These are phyloP conservation scores for Dacryopinax primogenitus DNA, from an alignment of 768 basidiomycete genomes.

Conservation along the genomic window DNA sequence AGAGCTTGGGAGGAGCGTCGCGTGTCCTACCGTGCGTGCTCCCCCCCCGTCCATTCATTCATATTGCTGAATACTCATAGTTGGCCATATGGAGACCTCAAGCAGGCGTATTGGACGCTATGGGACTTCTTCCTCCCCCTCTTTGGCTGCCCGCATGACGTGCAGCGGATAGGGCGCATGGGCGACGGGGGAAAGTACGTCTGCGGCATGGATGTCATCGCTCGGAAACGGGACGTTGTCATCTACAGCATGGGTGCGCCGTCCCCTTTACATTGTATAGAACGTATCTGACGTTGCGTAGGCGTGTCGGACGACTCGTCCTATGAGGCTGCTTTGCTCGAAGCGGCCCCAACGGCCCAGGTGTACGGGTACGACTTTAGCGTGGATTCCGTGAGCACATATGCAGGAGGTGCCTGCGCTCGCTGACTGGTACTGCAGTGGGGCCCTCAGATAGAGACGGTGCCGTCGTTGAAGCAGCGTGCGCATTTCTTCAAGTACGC, in stretches of 20 bases:
- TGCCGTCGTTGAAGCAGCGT: constrained; percentile 11
- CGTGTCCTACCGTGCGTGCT: not conserved
- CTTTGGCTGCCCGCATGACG: constrained; percentile 12
- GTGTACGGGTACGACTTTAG: constrained; percentile 17
- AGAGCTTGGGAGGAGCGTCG: not conserved
- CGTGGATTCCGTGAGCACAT: constrained; percentile 8
- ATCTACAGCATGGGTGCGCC: constrained; percentile 15
- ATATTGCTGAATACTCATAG: not conserved
- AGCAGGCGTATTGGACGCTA: not conserved
- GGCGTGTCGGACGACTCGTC: constrained; percentile 15
- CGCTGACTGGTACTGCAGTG: constrained; percentile 9
- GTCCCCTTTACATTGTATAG: not conserved
- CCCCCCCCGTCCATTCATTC: not conserved
- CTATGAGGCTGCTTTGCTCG: constrained; percentile 15
- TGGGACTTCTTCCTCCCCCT: constrained; percentile 16
- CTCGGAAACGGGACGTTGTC: constrained; percentile 13
- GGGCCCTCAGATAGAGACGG: constrained; percentile 15
- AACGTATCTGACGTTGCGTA: not conserved
- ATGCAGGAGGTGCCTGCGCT: not conserved
- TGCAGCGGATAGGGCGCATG: constrained; percentile 12
- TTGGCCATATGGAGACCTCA: not conserved
- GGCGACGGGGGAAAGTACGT: constrained; percentile 16
- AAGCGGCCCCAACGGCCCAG: constrained; percentile 11
- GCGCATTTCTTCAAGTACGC: constrained; percentile 16
- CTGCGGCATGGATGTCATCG: constrained; percentile 14